phyloP scores from a whole-genome alignment of 306 rosid genomes.

The Quercus wislizeni region DNA sequence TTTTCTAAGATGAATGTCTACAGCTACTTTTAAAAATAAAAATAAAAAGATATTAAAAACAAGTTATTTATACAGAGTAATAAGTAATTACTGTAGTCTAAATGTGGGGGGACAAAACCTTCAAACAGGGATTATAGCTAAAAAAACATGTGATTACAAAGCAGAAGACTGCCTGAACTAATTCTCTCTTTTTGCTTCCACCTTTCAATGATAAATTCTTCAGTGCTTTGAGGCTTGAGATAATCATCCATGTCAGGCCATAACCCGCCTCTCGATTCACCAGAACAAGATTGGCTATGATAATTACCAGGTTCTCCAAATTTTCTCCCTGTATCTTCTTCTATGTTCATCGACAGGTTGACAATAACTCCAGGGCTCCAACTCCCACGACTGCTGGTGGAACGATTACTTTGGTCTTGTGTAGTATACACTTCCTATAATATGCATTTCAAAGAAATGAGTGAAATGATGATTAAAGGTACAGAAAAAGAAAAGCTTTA shows the following conservation, averaged over 20 bases:
- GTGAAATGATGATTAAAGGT: not conserved
- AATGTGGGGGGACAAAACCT: not conserved
- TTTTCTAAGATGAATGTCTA: not conserved
- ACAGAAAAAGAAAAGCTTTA: not conserved
- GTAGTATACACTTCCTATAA: constrained; percentile 40
- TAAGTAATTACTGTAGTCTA: not conserved
- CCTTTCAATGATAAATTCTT: constrained; percentile 63
- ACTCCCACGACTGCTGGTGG: constrained; percentile 83
- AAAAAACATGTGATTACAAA: constrained; percentile 55
- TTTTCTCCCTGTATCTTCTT: constrained; percentile 42
- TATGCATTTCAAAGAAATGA: constrained; percentile 14
- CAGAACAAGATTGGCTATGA: constrained; percentile 25
- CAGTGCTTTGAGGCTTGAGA: constrained; percentile 51
- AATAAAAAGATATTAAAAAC: not conserved
- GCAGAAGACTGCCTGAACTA: constrained; percentile 57
- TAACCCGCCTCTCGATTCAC: constrained; percentile 43
- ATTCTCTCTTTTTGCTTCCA: constrained; percentile 64
- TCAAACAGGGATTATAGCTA: constrained; percentile 24
- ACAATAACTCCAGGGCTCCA: constrained; percentile 65
- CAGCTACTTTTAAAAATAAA: not conserved
- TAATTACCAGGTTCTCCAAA: constrained; percentile 31
- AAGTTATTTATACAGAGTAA: constrained; percentile 32
- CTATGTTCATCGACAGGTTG: constrained; percentile 38
- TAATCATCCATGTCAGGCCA: constrained; percentile 66
- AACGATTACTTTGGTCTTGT: constrained; percentile 40